Base-by-base conservation (phyloP, 1,139 yeast species). In the Candida labiduridarum region DNA sequence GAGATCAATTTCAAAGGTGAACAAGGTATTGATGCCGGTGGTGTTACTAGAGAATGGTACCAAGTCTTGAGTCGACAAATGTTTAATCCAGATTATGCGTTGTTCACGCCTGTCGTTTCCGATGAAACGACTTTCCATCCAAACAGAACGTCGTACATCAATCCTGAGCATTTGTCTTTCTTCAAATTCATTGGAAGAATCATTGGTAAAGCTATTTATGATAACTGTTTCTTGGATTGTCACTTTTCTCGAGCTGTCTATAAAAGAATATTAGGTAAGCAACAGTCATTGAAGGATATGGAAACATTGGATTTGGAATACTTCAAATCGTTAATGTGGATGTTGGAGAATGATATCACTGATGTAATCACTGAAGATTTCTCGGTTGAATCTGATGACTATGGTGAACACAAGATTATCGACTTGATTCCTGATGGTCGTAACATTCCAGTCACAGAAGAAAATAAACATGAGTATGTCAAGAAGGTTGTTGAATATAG, bases 11-110 rank as follows among this genome's bases (percentile, higher is more conserved):
- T 95, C 72, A 87, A 85, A 59, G 97, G 96, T 3, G 99, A 95
- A 66, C 88, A 89, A 52, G 99, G 99, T 58, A 89, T 94, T 46
- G 99, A 95, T 76, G 99, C 97, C 2, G 99, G 99, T 59, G 99
- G 99, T 47, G 87, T 95, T 19, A 90, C 97, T 0, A 78, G 99
- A 62, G 99, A 95, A 67, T 95, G 99, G 99, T 92, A 87, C 63
- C 98, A 91, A 65, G 96, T 92, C 9, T 71, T 95, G 51, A 87
- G 97, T 0, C 78, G 97, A 54, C 98, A 94, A 67, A 92, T 95
- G 89, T 91, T 94, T 70, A 92, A 94, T 64, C 96, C 99, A 0
- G 97, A 91, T 62, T 92, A 92, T 71, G 98, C 97, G 0, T 72
- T 95, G 53, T 95, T 94, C 64, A 79, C 89, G 0, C 97, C 99